Base-by-base conservation (phyloP, 108 stramenopile genomes). In the Nitzschia sp. region DNA sequence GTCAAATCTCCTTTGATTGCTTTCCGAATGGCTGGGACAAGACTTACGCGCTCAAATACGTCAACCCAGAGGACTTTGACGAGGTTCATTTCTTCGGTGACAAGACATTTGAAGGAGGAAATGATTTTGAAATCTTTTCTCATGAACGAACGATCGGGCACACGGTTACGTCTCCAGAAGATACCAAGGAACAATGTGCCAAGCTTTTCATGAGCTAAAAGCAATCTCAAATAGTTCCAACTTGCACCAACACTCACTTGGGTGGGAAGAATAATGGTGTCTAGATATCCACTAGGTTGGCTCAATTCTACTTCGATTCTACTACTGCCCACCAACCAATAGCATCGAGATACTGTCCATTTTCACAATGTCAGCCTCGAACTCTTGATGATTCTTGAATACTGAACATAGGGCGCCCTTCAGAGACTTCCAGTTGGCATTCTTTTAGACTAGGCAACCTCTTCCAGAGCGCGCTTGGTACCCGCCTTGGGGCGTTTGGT, bases 11-110 rank as follows among this genome's bases (percentile, higher is more conserved):
- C 19, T 99, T 99, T 66, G 99, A 99, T 80, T 82, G 94, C 36
- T 99, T 99, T 79, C 99, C 99, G 0, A 66, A 71, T 52, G 98
- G 99, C 3, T 99, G 99, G 99, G 98, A 99, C 82, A 99, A 99
- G 91, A 99, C 98, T 0, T 99, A 97, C 82, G 98, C 97, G 81
- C 85, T 99, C 53, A 75, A 81, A 41, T 96, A 80, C 80, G 53
- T 96, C 56, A 55, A 80, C 19, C 83, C 61, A 21, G 80, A 45
- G 22, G 96, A 97, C 69, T 99, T 89, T 82, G 97, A 99, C 69
- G 96, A 97, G 78, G 86, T 99, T 65, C 98, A 98, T 75, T 99
- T 99, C 76, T 99, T 98, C 69, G 99, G 99, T 6, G 99, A 99
- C 90, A 99, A 99, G 77, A 99, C 98, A 16, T 98, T 97, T 58